A percentile compares a stretch with the other conserved stretches of the same genome.
These are phyloP conservation scores for Trichocladium uniseriatum DNA, from an alignment of 495 filamentous ascomycete genomes.

Conservation along the genomic window DNA sequence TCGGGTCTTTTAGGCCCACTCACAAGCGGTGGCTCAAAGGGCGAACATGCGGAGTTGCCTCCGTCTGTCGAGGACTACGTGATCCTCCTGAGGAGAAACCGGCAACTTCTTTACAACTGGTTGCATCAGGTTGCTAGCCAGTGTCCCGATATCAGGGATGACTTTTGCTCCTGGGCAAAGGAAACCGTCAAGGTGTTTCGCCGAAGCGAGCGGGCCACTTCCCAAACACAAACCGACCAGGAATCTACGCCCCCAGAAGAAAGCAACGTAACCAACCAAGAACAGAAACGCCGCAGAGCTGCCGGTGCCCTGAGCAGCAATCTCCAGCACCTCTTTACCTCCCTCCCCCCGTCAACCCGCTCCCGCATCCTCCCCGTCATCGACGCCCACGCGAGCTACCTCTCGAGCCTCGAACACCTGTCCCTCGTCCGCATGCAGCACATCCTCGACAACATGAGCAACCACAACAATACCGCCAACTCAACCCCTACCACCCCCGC, in stretches of 20 bases:
- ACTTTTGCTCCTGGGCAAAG: constrained; percentile 37
- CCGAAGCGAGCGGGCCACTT: neutral
- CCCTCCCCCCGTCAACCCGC: constrained; percentile 32
- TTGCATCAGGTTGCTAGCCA: constrained; percentile 53
- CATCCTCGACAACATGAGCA: constrained; percentile 29
- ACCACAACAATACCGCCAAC: neutral
- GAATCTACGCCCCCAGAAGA: neutral
- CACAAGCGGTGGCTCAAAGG: constrained; percentile 5
- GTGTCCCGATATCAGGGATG: constrained; percentile 45
- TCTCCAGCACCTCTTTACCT: constrained; percentile 38
- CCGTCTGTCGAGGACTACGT: constrained; percentile 57
- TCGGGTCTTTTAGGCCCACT: neutral
- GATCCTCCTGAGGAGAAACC: constrained; percentile 44
- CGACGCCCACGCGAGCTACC: constrained; percentile 46
- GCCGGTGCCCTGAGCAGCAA: constrained; percentile 37
- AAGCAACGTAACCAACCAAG: neutral
- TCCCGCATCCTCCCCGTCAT: constrained; percentile 31
- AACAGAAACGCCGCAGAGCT: constrained; percentile 7
- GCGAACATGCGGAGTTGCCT: no score
- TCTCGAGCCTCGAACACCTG: constrained; percentile 35
- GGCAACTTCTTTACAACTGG: constrained; percentile 47
- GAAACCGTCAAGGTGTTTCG: constrained; percentile 25
- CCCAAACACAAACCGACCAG: neutral
- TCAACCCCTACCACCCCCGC: neutral
- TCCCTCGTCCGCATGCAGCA: constrained; percentile 42